Evolutionary conservation across 345 rosid genomes (phyloP).

Genomic region (Hibiscus mutabilis): DNA sequence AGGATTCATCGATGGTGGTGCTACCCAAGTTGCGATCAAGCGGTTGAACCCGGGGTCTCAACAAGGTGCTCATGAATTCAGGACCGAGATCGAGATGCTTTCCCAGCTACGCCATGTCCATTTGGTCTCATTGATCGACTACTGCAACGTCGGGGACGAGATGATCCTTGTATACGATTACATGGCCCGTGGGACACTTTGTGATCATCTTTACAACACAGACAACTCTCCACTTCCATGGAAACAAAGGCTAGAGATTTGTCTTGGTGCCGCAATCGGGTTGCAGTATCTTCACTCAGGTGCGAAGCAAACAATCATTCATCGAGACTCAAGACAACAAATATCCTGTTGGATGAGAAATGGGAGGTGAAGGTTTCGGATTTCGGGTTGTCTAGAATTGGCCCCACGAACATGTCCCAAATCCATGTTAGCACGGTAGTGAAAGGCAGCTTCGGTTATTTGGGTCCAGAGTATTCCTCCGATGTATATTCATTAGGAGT

Average conservation of each 20-base stretch:
- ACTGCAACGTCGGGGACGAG: slow-evolving; percentile 23
- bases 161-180: slow-evolving; percentile 36
- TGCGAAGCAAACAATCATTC: slow-evolving; percentile 34
- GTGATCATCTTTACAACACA: slow-evolving; percentile 24
- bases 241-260: slow-evolving; percentile 30
- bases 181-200: slow-evolving; percentile 34
- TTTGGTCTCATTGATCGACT: slow-evolving; percentile 35
- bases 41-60: no score
- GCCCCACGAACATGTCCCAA: slow-evolving; percentile 31
- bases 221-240: slow-evolving; percentile 25
- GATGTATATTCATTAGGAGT: slow-evolving; percentile 68
- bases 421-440: slow-evolving; percentile 44
- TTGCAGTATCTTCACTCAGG: slow-evolving; percentile 31
- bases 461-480: slow-evolving; percentile 59
- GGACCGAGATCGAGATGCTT: slow-evolving; percentile 37
- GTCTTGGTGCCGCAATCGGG: slow-evolving; percentile 33
- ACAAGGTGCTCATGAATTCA: no score
- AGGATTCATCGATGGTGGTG: no score
- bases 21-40: no score
- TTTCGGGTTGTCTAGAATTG: slow-evolving; percentile 40
- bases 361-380: slow-evolving; percentile 54
- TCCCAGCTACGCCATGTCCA: slow-evolving; percentile 30
- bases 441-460: slow-evolving; percentile 46
- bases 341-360: slow-evolving; percentile 43
- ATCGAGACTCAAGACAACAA: slow-evolving; percentile 49